These are phyloP conservation scores for Tuber brumale DNA, from an alignment of 495 filamentous ascomycete genomes.

Conservation along the genomic window DNA sequence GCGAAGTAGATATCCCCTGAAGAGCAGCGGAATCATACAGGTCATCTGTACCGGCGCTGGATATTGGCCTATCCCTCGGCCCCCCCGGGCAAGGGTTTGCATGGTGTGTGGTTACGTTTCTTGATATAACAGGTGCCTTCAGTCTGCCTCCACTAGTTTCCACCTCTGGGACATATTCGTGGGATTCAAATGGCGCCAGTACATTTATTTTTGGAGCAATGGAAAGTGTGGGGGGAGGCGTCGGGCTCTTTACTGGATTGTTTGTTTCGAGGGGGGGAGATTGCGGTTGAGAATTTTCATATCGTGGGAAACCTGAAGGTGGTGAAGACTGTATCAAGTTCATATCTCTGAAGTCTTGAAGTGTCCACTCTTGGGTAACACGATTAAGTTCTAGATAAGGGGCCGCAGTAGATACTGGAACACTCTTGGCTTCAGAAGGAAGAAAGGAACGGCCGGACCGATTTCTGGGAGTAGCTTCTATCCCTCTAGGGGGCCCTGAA, in stretches of 20 bases:
- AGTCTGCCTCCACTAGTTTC: not conserved
- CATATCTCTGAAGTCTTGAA: constrained; percentile 8
- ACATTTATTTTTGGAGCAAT: constrained; percentile 5
- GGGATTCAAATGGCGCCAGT: constrained; percentile 19
- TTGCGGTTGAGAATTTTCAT: constrained; percentile 15
- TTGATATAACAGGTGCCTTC: not conserved
- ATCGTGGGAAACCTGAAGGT: constrained; percentile 8
- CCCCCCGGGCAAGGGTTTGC: not conserved
- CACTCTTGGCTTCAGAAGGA: constrained; percentile 16
- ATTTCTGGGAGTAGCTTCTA: constrained; percentile 6
- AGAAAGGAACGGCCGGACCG: constrained; percentile 11
- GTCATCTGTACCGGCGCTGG: not conserved
- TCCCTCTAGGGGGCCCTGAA: constrained; percentile 12
- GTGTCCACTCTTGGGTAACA: constrained; percentile 11
- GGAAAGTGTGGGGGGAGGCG: constrained; percentile 12
- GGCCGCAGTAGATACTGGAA: not conserved
- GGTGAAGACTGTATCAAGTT: constrained; percentile 19
- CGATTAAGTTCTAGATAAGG: constrained; percentile 17
- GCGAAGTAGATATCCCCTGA: not conserved
- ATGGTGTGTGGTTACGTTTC: not conserved
- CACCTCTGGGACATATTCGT: constrained; percentile 7
- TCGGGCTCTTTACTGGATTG: constrained; percentile 5
- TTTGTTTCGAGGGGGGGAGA: not conserved
- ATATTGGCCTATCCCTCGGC: constrained; percentile 1
- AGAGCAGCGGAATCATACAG: constrained; percentile 13